phyloP scores from a whole-genome alignment of 176 grass and related monocot species.

The Cocos nucifera region DNA sequence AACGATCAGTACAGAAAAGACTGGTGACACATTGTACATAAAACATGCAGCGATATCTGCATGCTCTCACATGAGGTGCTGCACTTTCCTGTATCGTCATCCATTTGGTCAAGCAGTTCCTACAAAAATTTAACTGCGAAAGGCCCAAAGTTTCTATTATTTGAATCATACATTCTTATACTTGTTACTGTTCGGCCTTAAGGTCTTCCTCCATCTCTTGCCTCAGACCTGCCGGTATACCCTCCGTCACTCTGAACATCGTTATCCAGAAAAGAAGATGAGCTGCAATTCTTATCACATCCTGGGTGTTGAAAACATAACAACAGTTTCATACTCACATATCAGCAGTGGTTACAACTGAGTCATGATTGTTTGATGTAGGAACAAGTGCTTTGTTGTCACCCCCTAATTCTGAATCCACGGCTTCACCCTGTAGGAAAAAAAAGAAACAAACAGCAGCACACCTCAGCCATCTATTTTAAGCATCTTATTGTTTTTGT shows the following conservation, averaged over 20 bases:
- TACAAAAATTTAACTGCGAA: no score
- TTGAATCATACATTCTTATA: neutral
- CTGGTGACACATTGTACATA: no score
- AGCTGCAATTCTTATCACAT: neutral
- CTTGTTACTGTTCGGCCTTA: neutral
- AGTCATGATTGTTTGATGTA: slow-evolving; percentile 12
- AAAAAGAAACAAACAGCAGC: neutral
- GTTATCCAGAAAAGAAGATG: neutral
- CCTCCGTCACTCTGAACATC: neutral
- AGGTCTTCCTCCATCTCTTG: slow-evolving; percentile 9
- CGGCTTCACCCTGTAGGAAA: slow-evolving; percentile 15
- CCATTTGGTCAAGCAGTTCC: no score
- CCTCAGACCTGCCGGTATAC: slow-evolving; percentile 1
- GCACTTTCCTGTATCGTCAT: no score
- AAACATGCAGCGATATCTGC: no score
- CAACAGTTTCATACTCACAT: slow-evolving; percentile 14
- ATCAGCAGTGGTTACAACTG: slow-evolving; percentile 17
- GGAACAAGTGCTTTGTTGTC: slow-evolving; percentile 18
- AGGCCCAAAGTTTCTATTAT: no score
- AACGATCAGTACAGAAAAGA: no score
- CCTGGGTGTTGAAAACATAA: no score
- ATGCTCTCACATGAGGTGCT: no score
- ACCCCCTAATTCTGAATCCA: slow-evolving; percentile 5
- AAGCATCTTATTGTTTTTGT: no score
- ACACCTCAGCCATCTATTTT: no score